These are phyloP conservation scores for Fusarium siculi DNA, from an alignment of 2,329 filamentous ascomycete species.

Conservation along the genomic window DNA sequence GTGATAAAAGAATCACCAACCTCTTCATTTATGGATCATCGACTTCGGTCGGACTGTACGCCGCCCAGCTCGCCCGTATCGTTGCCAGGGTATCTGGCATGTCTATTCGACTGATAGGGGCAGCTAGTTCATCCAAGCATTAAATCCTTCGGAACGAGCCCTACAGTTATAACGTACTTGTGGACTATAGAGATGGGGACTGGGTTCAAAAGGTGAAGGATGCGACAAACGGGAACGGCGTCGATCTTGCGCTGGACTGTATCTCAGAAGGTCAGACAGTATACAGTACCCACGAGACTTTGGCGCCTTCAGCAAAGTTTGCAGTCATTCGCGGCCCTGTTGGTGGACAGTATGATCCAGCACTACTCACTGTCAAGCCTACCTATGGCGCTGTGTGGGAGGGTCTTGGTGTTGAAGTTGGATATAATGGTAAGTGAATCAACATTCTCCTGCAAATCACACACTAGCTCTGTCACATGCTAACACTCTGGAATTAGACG, in stretches of 20 bases:
- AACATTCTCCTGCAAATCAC: accelerated
- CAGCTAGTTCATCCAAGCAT: slow-evolving; percentile 43
- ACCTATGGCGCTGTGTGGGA: slow-evolving; percentile 57
- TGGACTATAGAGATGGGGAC: slow-evolving; percentile 50
- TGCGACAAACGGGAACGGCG: slow-evolving; percentile 39
- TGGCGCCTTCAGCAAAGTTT: slow-evolving; percentile 42
- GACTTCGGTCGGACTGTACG: slow-evolving; percentile 49
- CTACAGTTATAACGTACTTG: slow-evolving; percentile 52
- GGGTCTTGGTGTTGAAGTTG: slow-evolving; percentile 52
- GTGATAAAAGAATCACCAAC: not conserved
- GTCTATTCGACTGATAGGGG: slow-evolving; percentile 43
- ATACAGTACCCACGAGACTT: slow-evolving; percentile 39
- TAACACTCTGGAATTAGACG: not conserved
- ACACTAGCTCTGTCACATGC: accelerated
- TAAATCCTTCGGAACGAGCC: slow-evolving; percentile 45
- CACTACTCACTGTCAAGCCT: slow-evolving; percentile 44
- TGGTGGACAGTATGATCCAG: slow-evolving; percentile 40
- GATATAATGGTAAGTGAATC: slow-evolving; percentile 48
- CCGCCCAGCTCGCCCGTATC: slow-evolving; percentile 44
- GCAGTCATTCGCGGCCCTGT: slow-evolving; percentile 40
- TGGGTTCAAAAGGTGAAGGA: slow-evolving; percentile 49
- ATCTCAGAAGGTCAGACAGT: slow-evolving; percentile 54
- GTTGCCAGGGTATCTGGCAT: slow-evolving; percentile 10
- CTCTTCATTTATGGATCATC: slow-evolving; percentile 50
- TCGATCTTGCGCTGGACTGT: slow-evolving; percentile 52